A percentile compares a stretch with the other conserved stretches of the same genome.
These are phyloP conservation scores for Wickerhamiella qilinensis DNA, from an alignment of 805 yeast species.

Conservation along the genomic window DNA sequence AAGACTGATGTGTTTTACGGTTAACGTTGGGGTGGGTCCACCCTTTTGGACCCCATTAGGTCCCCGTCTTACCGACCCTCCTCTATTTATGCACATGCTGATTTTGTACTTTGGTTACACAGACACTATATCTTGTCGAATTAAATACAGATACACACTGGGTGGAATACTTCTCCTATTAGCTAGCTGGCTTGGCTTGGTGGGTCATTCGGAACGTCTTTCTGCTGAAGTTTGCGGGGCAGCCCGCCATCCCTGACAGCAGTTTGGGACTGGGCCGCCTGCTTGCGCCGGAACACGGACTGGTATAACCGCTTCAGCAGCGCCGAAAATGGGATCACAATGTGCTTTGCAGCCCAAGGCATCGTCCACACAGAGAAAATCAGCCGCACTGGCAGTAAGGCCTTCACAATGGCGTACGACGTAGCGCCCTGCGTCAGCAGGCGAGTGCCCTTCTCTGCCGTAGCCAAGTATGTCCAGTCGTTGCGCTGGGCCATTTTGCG, in stretches of 20 bases:
- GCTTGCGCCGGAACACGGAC: slow-evolving; percentile 1
- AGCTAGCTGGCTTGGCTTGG: too few species aligned
- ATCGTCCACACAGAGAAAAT: slow-evolving; percentile 34
- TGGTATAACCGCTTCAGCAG: slow-evolving; percentile 7
- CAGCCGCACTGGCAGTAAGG: slow-evolving; percentile 36
- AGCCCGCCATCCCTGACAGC: slow-evolving; percentile 2
- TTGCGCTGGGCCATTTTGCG: slow-evolving; percentile 29
- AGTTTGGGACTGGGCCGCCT: background rate
- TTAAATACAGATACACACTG: too few species aligned
- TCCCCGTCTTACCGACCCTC: too few species aligned
- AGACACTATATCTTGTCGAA: too few species aligned
- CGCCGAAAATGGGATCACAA: slow-evolving; percentile 31
- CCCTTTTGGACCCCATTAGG: too few species aligned
- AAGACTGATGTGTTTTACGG: slow-evolving; percentile 2
- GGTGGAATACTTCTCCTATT: too few species aligned
- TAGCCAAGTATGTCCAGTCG: slow-evolving; percentile 18
- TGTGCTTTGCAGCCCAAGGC: slow-evolving; percentile 40
- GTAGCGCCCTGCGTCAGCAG: slow-evolving; percentile 58
- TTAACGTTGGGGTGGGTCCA: background rate
- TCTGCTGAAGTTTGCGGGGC: slow-evolving; percentile 4
- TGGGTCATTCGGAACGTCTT: slow-evolving; percentile 1
- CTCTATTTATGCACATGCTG: too few species aligned
- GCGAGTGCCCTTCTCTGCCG: slow-evolving; percentile 35
- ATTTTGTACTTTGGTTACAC: too few species aligned
- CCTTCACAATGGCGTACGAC: slow-evolving; percentile 54